Base-by-base conservation (phyloP, 352 stramenopile genomes). In the Blastocystis sp. region DNA sequence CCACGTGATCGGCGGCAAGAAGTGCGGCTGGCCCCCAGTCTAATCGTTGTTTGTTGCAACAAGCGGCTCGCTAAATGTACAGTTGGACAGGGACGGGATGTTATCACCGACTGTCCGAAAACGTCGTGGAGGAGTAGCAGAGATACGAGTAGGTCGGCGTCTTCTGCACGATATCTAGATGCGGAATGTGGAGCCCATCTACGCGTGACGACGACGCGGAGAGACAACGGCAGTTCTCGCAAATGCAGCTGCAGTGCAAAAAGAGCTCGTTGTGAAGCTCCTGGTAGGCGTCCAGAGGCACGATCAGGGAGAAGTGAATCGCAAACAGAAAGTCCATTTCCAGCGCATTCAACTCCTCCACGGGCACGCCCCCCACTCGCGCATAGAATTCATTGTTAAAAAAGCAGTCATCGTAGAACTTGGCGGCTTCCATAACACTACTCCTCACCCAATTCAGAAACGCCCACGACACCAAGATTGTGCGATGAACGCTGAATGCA, bases 1-100 rank as follows among this genome's bases (percentile, higher is more conserved):
- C 42, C 77, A 87, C 63, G 65, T 87, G n/a, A 87, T 87, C 40
- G 77, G 77, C 38, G 77, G 77, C 79, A 87, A 87, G 77, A 87
- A 87, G 65, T 77, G 62, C 48, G 77, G 77, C 28, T 87, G 77
- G 77, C 77, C 77, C 40, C 77, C 77, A 87, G 62, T 74, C 17
- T 87, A 77, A 57, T 59, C 24, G 74, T 10, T 81, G 71, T 81
- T 81, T 81, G 71, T 81, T 63, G 21, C 14, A 57, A 14, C 42
- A 81, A 81, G 45, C 65, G 42, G 24, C 6, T 17, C 19, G 21
- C 52, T 74, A 74, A 74, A 74, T 9, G 64, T 74, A 74, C 34
- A 43, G 34, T 9, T 10, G 21, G 34, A 34, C 6, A 45, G 7
- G 34, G 9, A 43, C 7, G 7, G 9, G 4, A 45, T 24, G 28